phyloP scores from a whole-genome alignment of 1,284 basidiomycete species.

The Irpex sp. region DNA sequence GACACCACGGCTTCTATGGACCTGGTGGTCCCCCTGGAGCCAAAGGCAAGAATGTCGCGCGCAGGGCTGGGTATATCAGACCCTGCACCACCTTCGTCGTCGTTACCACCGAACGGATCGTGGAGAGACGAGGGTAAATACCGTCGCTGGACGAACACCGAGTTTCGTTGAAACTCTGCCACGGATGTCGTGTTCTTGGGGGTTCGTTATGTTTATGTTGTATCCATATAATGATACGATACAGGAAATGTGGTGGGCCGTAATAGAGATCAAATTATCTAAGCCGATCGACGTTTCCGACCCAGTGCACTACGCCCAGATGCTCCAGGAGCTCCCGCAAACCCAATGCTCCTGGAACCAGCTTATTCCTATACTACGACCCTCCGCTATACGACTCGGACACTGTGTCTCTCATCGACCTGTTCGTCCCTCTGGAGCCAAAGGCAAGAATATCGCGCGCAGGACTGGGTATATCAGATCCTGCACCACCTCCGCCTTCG shows the following conservation, averaged over 20 bases:
- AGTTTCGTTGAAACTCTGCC: too few species aligned
- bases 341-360: too few species aligned
- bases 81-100: neutral
- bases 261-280: too few species aligned
- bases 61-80: slow-evolving; percentile 46
- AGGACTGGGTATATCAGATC: slow-evolving; percentile 43
- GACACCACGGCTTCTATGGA: neutral
- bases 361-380: too few species aligned
- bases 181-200: too few species aligned
- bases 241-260: too few species aligned
- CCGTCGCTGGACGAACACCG: slow-evolving; percentile 24
- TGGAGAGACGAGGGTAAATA: slow-evolving; percentile 28
- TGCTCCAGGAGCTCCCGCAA: too few species aligned
- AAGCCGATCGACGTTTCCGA: slow-evolving; percentile 71
- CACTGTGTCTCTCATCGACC: too few species aligned
- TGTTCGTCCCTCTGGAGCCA: slow-evolving; percentile 54
- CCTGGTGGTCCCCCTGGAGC: slow-evolving; percentile 53
- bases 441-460: slow-evolving; percentile 39
- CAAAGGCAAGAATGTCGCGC: slow-evolving; percentile 38
- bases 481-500: neutral
- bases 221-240: too few species aligned
- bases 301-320: too few species aligned
- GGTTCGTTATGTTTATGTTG: too few species aligned
- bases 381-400: too few species aligned
- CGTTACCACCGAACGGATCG: slow-evolving; percentile 6